Evolutionary conservation across 2,329 filamentous ascomycete genomes (phyloP), one percentile per base, ranked within the genome.

Genomic region (Dactylellina parvicollis): DNA sequence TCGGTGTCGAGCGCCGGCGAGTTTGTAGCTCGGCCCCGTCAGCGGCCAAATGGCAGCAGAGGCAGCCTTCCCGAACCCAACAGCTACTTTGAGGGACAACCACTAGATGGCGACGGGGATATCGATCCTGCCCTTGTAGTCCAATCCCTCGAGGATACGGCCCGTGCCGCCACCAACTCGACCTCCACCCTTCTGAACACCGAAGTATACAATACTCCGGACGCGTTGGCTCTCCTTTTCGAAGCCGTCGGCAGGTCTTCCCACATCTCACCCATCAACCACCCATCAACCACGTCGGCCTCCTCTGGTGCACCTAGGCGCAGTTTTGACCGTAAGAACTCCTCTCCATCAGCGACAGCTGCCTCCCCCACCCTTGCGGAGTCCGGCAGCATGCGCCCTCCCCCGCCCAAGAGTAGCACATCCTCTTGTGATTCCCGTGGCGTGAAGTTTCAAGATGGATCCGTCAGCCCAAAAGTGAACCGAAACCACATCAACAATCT

Each of bases 171-270:
- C 22, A 72, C 73, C 1, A 76, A 61, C 16, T 67, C 75, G 9
- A 65, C 76, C 1, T 77, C 76, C n/a, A 76, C 75, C 12, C 79
- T 89, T 75, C 83, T 89, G 76, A 85, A 84, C 38, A 83, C 84
- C 62, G 90, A 92, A 76, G 88, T 98, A 46, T 96, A 93, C 80
- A 93, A 92, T 34, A 92, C 92, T 2, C 93, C 96, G 79, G 94
- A 98, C 82, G 94, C 94, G 22, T 85, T 98, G 50, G 92, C 96
- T 80, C 84, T 97, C 66, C 85, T 98, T 14, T 96, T 96, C 79
- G 93, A 96, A 82, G 94, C 93, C 18, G 92, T 56, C 76, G 78
- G 71, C 55, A 77, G 56, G 75, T 72, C 67, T 4, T 62, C 67
- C 9, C 67, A 72, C 26, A 72, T 72, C 5, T 72, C 67, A 9